Conservation (phyloP, 2,329 filamentous ascomycete species). For the Tolypocladium album region DNA sequence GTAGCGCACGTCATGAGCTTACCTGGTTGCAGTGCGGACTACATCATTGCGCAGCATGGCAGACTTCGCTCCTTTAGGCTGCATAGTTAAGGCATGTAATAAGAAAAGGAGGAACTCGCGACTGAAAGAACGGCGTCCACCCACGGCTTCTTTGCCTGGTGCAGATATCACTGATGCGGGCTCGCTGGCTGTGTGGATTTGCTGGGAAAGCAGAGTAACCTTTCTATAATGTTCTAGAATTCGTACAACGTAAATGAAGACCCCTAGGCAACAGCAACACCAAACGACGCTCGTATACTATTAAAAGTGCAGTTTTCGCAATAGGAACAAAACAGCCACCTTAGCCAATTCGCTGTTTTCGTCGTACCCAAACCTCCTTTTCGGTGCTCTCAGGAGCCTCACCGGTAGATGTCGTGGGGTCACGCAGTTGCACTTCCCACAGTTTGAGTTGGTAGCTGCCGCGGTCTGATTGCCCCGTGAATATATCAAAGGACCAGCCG, state of each 20-base stretch:
- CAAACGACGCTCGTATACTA: background rate
- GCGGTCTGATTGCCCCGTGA: slow-evolving; percentile 50
- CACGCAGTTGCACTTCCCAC: slow-evolving; percentile 52
- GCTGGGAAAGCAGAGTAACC: background rate
- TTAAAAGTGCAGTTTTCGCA: background rate
- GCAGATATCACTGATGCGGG: no score
- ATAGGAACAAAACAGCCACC: background rate
- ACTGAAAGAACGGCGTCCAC: no score
- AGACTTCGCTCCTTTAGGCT: no score
- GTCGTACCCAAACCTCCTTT: slow-evolving; percentile 31
- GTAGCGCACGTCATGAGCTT: no score
- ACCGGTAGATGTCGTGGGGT: background rate
- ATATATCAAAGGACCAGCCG: slow-evolving; percentile 60
- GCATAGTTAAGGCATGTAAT: no score
- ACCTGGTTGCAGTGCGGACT: no score
- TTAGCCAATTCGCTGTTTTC: slow-evolving; percentile 27
- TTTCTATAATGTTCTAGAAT: no score
- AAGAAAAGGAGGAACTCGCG: no score
- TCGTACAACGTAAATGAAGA: background rate
- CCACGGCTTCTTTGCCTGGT: no score
- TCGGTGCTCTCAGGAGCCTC: slow-evolving; percentile 3
- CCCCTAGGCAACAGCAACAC: background rate
- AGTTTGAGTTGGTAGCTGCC: slow-evolving; percentile 49
- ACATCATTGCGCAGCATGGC: no score
- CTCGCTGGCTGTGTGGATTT: no score